Percentiles rank a stretch among this genome's conserved stretches.
These are phyloP conservation scores for Neurospora discreta DNA, from an alignment of 495 filamentous ascomycete genomes.

Conservation along the genomic window DNA sequence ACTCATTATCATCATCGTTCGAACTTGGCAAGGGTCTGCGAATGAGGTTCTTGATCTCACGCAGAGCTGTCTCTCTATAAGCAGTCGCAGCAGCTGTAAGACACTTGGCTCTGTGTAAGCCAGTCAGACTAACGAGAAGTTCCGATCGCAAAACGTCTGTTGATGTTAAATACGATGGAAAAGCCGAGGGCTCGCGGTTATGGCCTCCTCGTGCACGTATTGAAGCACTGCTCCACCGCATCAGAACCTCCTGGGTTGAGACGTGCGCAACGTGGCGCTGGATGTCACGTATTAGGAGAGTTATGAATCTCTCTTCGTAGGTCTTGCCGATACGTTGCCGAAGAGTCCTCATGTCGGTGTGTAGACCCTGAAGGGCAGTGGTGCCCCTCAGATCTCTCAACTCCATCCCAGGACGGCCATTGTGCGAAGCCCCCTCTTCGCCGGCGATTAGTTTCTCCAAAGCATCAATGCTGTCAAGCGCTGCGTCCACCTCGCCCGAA, in stretches of 20 bases:
- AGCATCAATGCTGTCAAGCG: conserved; percentile 61
- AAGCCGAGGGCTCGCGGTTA: conserved; percentile 50
- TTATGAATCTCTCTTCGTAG: conserved; percentile 73
- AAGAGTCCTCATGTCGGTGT: conserved; percentile 60
- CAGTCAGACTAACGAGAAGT: conserved; percentile 57
- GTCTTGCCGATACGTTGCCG: conserved; percentile 73
- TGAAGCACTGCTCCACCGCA: conserved; percentile 55
- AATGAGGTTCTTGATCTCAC: conserved; percentile 81
- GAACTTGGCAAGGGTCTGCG: conserved; percentile 78
- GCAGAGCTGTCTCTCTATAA: conserved; percentile 76
- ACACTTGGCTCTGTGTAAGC: conserved; percentile 67
- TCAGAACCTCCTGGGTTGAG: conserved; percentile 58
- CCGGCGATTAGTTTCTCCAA: conserved; percentile 73
- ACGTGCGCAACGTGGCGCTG: conserved; percentile 72
- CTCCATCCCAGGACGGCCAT: conserved; percentile 10
- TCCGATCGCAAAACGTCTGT: conserved; percentile 55
- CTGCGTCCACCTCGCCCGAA: conserved; percentile 64
- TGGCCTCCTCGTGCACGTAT: conserved; percentile 49
- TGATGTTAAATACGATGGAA: conserved; percentile 64
- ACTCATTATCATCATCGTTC: conserved; percentile 87
- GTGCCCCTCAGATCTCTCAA: conserved; percentile 66
- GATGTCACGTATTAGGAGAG: conserved; percentile 67
- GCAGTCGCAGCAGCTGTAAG: conserved; percentile 68
- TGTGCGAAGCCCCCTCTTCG: conserved; percentile 29
- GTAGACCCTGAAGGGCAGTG: conserved; percentile 70